A percentile compares a stretch with the other conserved stretches of the same genome.
Conservation (phyloP, 257 asterid species). For the Cruciata laevipes region DNA sequence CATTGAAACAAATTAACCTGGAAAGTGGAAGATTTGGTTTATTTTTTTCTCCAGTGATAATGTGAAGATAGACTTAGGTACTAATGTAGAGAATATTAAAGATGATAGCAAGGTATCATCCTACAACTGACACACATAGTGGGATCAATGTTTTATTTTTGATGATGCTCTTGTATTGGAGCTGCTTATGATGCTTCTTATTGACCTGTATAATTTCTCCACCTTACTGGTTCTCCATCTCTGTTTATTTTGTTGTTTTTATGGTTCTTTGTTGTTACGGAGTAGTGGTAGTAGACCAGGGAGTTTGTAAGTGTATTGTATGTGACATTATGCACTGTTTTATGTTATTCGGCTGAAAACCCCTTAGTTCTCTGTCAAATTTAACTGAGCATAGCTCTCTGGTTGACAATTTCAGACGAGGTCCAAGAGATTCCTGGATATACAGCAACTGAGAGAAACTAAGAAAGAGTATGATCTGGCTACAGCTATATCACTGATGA, state of each 20-base stretch:
- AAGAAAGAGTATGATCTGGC: conserved; percentile 80
- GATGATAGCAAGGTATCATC: too few relatives aligned
- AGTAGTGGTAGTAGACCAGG: background rate
- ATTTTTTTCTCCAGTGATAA: too few relatives aligned
- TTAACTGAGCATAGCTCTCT: background rate
- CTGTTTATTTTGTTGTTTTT: background rate
- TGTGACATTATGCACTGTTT: background rate
- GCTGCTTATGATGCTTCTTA: background rate
- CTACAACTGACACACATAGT: too few relatives aligned
- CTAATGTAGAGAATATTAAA: too few relatives aligned
- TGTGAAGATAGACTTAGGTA: background rate
- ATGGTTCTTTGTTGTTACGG: background rate
- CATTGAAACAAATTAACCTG: background rate
- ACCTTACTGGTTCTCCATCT: background rate
- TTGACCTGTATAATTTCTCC: background rate
- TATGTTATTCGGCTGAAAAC: background rate
- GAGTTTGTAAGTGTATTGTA: background rate
- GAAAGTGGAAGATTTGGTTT: background rate
- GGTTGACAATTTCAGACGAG: conserved; percentile 44
- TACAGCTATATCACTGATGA: conserved; percentile 70
- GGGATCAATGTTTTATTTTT: background rate
- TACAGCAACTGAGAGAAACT: conserved; percentile 72
- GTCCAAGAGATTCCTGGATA: conserved; percentile 94
- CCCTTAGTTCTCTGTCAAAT: background rate
- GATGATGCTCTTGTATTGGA: background rate